Conservation (phyloP, 805 yeast genomes). For the Ogataea pignaliae region DNA sequence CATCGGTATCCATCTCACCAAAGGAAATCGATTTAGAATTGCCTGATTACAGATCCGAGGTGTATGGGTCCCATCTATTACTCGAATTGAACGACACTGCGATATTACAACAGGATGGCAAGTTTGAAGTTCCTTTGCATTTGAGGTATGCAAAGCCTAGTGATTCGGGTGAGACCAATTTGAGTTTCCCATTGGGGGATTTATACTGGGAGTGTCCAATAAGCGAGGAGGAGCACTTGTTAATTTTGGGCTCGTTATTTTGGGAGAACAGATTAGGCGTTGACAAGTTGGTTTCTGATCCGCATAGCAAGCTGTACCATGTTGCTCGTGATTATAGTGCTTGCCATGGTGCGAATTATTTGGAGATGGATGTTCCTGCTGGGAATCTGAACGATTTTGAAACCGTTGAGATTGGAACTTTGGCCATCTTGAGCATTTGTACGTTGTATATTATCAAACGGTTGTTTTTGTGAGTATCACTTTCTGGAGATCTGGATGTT, state of each 20-base stretch:
- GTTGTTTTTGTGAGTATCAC: too few species aligned
- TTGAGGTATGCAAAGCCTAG: constrained; percentile 26
- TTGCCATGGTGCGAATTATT: constrained; percentile 3
- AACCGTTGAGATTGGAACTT: constrained; percentile 12
- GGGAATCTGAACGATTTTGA: constrained; percentile 8
- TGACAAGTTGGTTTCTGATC: constrained; percentile 8
- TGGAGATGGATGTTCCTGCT: constrained; percentile 13
- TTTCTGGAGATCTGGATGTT: too few species aligned
- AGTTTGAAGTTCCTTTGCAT: constrained; percentile 30
- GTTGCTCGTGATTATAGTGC: constrained; percentile 2
- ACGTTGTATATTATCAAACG: constrained; percentile 7
- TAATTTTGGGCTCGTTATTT: constrained; percentile 18
- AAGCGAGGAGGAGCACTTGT: constrained; percentile 5
- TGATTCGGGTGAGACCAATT: constrained; percentile 1
- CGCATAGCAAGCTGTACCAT: constrained; percentile 11
- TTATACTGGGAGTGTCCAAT: constrained; percentile 26
- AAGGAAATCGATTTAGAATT: constrained; percentile 28
- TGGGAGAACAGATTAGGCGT: constrained; percentile 18
- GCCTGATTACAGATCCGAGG: constrained; percentile 24
- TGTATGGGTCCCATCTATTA: constrained; percentile 22
- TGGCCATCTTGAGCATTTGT: constrained; percentile 5
- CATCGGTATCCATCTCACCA: constrained; percentile 8
- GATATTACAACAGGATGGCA: constrained; percentile 4
- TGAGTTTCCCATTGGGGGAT: constrained; percentile 16
- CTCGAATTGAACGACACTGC: constrained; percentile 15